Evolutionary conservation across 1,284 basidiomycete species (phyloP), one percentile per base, ranked within the genome.

Genomic region (Melampsora americana): DNA sequence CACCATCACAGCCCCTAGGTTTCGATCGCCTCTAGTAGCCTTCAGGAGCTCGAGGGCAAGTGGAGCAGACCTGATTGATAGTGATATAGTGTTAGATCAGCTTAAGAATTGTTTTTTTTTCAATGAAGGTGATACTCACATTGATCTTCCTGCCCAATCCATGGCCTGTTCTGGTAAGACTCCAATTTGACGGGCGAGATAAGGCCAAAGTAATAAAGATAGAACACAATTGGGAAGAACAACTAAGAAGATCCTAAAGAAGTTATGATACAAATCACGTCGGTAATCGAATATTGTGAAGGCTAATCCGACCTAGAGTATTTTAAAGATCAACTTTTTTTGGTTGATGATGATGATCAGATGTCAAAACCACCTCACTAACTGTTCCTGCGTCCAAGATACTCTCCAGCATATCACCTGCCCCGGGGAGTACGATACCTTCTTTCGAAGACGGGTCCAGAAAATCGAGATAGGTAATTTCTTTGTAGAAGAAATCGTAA

Each of bases 261-360:
- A 68, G 35, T 68, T 68, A 16, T 50, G 26, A 56, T 68, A 68
- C 11, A 68, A 44, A 39, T 68, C 66, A 26, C 32, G 32, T 7
- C 66, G 66, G 32, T 68, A 68, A 53, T 68, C 46, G 23, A 68
- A 68, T 23, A 68, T 56, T 16, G 66, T 50, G 30, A 68, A 68
- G 9, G 66, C 66, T 11, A 68, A 46, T 30, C 23, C 66, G 16
- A 68, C 66, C 66, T 68, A 44, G 20, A 42, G 12, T 23, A 23
- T 0, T 0, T 23, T 1, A 26, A 23, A 56, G 28, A 56, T 56
- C 6, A 56, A 56, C 23, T 56, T 20, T 56, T 11, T 23, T n/a
- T 23, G n/a, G n/a, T 56, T 23, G 11, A 28, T 9, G 5, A 23
- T n/a, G 18, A 12, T 42, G 42, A 42, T 42, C 11, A 42, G 9